phyloP scores from a whole-genome alignment of 345 rosid species.

The Bretschneidera sinensis region DNA sequence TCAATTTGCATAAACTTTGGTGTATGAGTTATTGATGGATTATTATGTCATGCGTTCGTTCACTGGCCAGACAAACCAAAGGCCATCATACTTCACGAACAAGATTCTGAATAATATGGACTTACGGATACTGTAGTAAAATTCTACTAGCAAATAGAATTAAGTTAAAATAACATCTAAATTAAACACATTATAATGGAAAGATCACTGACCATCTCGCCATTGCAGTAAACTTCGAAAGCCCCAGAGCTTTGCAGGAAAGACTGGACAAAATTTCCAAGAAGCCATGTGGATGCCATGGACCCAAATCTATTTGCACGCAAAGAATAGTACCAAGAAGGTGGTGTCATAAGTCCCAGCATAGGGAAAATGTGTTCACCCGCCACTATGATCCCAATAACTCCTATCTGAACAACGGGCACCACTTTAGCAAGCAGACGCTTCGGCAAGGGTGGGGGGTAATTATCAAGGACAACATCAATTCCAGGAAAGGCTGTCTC shows the following conservation, averaged over 20 bases:
- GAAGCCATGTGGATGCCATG: slow-evolving; percentile 82
- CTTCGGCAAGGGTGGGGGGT: slow-evolving; percentile 74
- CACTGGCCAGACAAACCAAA: too few relatives aligned
- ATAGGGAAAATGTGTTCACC: slow-evolving; percentile 77
- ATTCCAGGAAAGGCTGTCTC: slow-evolving; percentile 73
- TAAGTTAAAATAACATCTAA: background rate
- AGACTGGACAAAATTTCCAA: slow-evolving; percentile 80
- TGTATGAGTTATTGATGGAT: too few relatives aligned
- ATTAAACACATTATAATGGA: background rate
- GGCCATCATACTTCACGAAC: background rate
- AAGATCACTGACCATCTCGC: slow-evolving; percentile 48
- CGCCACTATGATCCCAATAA: slow-evolving; percentile 61
- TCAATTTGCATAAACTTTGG: background rate
- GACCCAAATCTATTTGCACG: slow-evolving; percentile 84
- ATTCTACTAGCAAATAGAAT: background rate
- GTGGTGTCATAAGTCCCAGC: slow-evolving; percentile 63
- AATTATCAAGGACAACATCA: slow-evolving; percentile 69
- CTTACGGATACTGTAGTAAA: background rate
- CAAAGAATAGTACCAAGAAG: slow-evolving; percentile 65
- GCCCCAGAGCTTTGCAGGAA: slow-evolving; percentile 88
- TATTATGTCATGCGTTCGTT: too few relatives aligned
- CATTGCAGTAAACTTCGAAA: slow-evolving; percentile 69
- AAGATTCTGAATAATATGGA: background rate
- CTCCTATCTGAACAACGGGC: slow-evolving; percentile 65
- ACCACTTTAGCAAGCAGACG: slow-evolving; percentile 59